These are phyloP conservation scores for Penicillium diatomitis DNA, from an alignment of 495 filamentous ascomycete species.

Conservation along the genomic window DNA sequence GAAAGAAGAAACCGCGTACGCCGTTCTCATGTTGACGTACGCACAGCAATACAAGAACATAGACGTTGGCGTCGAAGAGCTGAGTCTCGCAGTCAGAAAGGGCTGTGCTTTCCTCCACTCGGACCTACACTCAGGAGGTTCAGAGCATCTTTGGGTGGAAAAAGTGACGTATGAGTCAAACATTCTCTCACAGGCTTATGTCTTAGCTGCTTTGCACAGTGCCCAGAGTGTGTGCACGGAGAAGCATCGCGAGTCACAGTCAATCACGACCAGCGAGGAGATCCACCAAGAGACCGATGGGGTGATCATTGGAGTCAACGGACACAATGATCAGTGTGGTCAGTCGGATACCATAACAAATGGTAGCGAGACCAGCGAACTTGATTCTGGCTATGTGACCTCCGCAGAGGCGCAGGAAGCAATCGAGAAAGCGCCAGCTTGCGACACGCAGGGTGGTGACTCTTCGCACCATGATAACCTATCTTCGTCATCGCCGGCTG, in stretches of 20 bases:
- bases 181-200: constrained; percentile 23
- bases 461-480: neutral
- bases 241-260: neutral
- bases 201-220: constrained; percentile 9
- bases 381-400: neutral
- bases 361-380: neutral
- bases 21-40: neutral
- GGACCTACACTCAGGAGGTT: neutral
- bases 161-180: constrained; percentile 28
- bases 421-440: too few species aligned
- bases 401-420: too few species aligned
- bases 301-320: neutral
- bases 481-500: neutral
- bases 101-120: neutral
- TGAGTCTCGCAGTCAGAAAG: neutral
- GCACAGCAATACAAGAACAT: neutral
- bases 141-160: constrained; percentile 28
- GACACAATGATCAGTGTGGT: neutral
- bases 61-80: neutral
- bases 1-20: constrained; percentile 14
- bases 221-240: neutral
- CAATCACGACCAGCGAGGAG: neutral
- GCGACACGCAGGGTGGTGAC: too few species aligned
- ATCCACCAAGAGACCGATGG: too few species aligned
- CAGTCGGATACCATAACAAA: neutral